Evolutionary conservation across 2,329 filamentous ascomycete species (phyloP).

Genomic region (Diaporthe vexans): DNA sequence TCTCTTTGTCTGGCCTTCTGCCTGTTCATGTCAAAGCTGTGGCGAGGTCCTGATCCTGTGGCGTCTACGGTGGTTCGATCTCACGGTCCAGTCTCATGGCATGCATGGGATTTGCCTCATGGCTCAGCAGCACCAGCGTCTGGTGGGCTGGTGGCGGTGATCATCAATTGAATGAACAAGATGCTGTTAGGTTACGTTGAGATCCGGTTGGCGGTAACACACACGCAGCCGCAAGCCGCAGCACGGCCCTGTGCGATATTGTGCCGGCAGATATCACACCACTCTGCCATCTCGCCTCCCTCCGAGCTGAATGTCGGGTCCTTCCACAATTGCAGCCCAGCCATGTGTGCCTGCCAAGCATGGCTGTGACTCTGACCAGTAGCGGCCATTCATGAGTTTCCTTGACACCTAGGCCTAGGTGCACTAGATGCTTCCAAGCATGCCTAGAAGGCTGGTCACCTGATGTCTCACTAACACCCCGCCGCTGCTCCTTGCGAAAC

Average conservation of each 20-base stretch:
- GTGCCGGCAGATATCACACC: background rate
- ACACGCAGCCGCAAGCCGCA: slow-evolving; percentile 1
- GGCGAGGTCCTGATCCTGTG: background rate
- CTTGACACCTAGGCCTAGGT: too few relatives aligned
- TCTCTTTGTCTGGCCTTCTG: background rate
- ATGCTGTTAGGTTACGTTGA: background rate
- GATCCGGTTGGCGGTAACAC: background rate
- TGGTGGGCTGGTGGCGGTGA: background rate
- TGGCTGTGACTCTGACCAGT: background rate
- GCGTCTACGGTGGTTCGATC: slow-evolving; percentile 6
- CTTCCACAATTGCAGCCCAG: background rate
- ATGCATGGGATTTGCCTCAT: background rate
- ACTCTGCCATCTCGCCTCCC: background rate
- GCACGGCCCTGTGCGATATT: slow-evolving; percentile 1
- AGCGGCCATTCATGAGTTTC: background rate
- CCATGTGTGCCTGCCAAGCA: slow-evolving; percentile 14
- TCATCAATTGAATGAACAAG: background rate
- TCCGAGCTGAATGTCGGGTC: background rate
- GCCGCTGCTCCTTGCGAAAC: background rate
- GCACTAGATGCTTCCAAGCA: slow-evolving; percentile 11
- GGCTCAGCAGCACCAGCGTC: background rate
- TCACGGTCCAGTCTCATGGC: background rate
- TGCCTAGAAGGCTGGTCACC: background rate
- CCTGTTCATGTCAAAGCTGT: background rate
- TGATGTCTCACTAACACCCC: background rate